These are phyloP conservation scores for Dispira simplex DNA, from an alignment of 192 early-diverging fungal genomes.

Conservation along the genomic window DNA sequence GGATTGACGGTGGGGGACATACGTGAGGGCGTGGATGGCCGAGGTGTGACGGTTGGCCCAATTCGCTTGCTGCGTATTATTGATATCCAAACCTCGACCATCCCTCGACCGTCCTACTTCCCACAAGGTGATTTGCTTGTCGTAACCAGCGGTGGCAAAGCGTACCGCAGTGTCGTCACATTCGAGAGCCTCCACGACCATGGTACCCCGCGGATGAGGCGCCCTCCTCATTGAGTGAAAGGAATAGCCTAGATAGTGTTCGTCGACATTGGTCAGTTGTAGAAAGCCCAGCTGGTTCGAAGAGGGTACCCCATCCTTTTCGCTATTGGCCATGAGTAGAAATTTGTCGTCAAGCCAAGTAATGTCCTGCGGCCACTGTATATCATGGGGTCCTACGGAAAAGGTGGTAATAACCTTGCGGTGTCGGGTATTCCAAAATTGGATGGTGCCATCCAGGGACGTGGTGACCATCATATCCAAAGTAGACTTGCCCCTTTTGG, in stretches of 20 bases:
- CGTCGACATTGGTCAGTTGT: not conserved
- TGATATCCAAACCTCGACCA: not conserved
- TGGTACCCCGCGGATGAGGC: not conserved
- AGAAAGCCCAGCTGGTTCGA: not conserved
- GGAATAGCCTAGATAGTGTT: not conserved
- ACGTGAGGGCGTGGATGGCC: not conserved
- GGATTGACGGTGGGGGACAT: not conserved
- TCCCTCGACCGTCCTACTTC: not conserved
- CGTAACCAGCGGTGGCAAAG: not conserved
- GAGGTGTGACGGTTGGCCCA: constrained; percentile 2
- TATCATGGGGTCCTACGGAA: not conserved
- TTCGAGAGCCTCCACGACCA: not conserved
- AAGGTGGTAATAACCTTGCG: not conserved
- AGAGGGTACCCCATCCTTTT: not conserved
- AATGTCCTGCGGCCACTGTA: constrained; percentile 3
- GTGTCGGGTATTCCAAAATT: constrained; percentile 4
- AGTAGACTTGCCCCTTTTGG: not conserved
- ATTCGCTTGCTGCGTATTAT: not conserved
- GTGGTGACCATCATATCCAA: constrained; percentile 4
- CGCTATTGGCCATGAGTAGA: not conserved
- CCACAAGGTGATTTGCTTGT: constrained; percentile 1
- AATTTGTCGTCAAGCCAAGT: constrained; percentile 1
- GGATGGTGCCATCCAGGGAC: constrained; percentile 3
- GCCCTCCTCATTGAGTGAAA: not conserved
- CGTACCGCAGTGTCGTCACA: not conserved